These are phyloP conservation scores for Cichorium intybus DNA, from an alignment of 140 eudicot species.

Conservation along the genomic window DNA sequence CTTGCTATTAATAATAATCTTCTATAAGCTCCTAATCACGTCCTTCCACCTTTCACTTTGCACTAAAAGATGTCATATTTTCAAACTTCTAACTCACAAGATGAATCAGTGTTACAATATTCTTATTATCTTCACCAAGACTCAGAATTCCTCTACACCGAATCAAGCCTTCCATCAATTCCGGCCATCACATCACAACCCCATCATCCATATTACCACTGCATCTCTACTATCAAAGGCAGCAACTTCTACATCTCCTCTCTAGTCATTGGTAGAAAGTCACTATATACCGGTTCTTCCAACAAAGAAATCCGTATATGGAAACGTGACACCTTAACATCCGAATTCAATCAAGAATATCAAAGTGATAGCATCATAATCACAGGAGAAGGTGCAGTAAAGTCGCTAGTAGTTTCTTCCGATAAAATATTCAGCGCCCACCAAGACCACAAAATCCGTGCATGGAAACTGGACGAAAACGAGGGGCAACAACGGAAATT, in stretches of 20 bases:
- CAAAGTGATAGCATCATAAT: constrained; percentile 27
- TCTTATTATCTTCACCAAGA: constrained; percentile 34
- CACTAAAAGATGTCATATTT: constrained; percentile 36
- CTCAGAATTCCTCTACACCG: constrained; percentile 31
- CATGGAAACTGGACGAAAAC: constrained; percentile 52
- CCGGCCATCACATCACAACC: constrained; percentile 31
- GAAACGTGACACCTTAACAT: constrained; percentile 37
- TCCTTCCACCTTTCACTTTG: constrained; percentile 22
- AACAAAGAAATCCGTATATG: constrained; percentile 57
- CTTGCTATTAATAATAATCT: constrained; percentile 6
- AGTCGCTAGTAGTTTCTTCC: constrained; percentile 53
- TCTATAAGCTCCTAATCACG: constrained; percentile 25
- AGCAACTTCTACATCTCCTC: constrained; percentile 68
- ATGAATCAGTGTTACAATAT: constrained; percentile 27
- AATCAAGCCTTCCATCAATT: constrained; percentile 32
- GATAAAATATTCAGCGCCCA: constrained; percentile 79
- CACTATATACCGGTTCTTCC: constrained; percentile 72
- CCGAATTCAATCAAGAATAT: constrained; percentile 27
- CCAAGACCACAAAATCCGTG: constrained; percentile 87
- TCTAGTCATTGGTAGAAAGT: constrained; percentile 52
- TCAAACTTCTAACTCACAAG: constrained; percentile 46
- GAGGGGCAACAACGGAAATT: constrained; percentile 33
- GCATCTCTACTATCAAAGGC: constrained; percentile 58
- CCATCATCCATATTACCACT: constrained; percentile 20
- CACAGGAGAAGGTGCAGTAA: constrained; percentile 74